phyloP scores from a whole-genome alignment of 2,329 filamentous ascomycete genomes.

The Alternaria consortialis region DNA sequence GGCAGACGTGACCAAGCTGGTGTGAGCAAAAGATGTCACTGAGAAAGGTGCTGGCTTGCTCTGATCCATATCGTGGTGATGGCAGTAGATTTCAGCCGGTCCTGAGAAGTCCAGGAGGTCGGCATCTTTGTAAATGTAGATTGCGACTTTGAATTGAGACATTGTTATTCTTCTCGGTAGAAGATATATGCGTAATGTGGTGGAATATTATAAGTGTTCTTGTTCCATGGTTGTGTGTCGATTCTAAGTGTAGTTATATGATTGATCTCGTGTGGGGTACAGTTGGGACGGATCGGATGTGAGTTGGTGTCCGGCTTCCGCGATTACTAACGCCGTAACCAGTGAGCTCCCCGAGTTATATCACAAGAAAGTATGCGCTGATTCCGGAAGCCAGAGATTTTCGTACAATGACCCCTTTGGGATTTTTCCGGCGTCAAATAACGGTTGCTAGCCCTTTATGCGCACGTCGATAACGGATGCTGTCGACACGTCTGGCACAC shows the following conservation, averaged over 20 bases:
- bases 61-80: constrained; percentile 31
- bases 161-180: not conserved
- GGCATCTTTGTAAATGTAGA: constrained; percentile 50
- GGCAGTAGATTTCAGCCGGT: constrained; percentile 51
- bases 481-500: not conserved
- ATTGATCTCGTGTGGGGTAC: not conserved
- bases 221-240: not conserved
- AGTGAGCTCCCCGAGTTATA: not conserved
- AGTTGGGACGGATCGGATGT: constrained; percentile 10
- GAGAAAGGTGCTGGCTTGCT: constrained; percentile 41
- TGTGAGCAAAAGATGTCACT: constrained; percentile 46
- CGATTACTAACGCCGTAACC: not conserved
- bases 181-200: not conserved
- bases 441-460: not conserved
- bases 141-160: constrained; percentile 48
- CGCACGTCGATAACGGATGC: not conserved
- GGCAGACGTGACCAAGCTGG: constrained; percentile 33
- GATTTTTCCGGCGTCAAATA: not conserved
- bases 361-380: not conserved
- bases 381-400: not conserved
- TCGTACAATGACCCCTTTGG: not conserved
- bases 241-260: not conserved
- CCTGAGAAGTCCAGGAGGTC: constrained; percentile 56
- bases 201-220: not conserved
- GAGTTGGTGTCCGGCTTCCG: constrained; percentile 8